These are phyloP conservation scores for Cucumis hystrix DNA, from an alignment of 306 rosid genomes.

Conservation along the genomic window DNA sequence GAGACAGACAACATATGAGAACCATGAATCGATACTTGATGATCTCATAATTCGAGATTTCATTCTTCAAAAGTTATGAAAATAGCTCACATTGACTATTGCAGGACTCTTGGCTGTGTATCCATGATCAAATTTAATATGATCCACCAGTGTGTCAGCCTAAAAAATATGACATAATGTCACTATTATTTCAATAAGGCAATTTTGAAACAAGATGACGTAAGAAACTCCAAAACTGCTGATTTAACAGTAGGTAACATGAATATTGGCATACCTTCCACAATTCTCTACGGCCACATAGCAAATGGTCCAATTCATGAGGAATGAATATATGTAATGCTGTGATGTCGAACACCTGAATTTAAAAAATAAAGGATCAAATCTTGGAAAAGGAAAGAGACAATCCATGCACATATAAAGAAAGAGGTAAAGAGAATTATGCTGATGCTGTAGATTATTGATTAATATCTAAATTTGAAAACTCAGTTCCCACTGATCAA, in stretches of 20 bases:
- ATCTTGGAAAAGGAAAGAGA: background rate
- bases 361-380: background rate
- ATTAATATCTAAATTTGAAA: background rate
- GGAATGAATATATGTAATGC: conserved; percentile 83
- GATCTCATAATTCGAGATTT: background rate
- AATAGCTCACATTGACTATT: conserved; percentile 56
- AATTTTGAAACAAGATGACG: background rate
- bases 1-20: background rate
- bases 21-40: background rate
- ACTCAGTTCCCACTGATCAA: background rate
- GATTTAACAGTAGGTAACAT: background rate
- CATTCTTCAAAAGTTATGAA: background rate
- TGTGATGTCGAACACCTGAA: conserved; percentile 78
- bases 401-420: background rate
- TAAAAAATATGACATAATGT: conserved; percentile 14
- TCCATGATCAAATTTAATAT: conserved; percentile 96
- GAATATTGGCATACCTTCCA: conserved; percentile 58
- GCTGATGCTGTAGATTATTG: background rate
- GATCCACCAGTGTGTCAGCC: conserved; percentile 88
- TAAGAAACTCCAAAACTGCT: background rate
- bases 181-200: background rate
- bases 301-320: conserved; percentile 80
- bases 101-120: conserved; percentile 97
- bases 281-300: conserved; percentile 91
- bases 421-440: background rate